These are phyloP conservation scores for Backusella tarrabulga DNA, from an alignment of 192 early-diverging fungal species.

Conservation along the genomic window DNA sequence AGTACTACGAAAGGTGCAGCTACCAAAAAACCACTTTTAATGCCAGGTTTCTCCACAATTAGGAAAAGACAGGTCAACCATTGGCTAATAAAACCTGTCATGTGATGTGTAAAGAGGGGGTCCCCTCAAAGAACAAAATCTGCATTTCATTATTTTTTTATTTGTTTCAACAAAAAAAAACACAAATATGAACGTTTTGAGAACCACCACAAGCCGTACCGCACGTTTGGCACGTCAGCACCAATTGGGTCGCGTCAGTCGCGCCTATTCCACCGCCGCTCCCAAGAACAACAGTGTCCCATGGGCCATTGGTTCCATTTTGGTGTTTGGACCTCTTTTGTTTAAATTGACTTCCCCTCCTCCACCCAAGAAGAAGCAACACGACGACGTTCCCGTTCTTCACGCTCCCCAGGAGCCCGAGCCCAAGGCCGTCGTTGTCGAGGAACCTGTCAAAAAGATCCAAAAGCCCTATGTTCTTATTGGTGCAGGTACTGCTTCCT, in stretches of 20 bases:
- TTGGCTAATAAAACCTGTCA: background rate
- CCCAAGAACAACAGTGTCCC: slow-evolving; percentile 12
- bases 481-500: slow-evolving; percentile 63
- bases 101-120: background rate
- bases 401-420: background rate
- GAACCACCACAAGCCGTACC: background rate
- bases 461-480: slow-evolving; percentile 47
- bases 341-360: slow-evolving; percentile 47
- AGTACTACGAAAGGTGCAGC: too few relatives aligned
- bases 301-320: slow-evolving; percentile 46
- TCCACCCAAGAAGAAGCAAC: slow-evolving; percentile 36
- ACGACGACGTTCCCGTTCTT: slow-evolving; percentile 16
- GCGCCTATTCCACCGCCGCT: slow-evolving; percentile 1
- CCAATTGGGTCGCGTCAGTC: background rate
- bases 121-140: background rate
- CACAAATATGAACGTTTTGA: background rate
- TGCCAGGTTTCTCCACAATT: too few relatives aligned
- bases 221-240: background rate
- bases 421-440: background rate
- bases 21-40: too few relatives aligned
- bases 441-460: slow-evolving; percentile 15
- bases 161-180: background rate
- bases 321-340: slow-evolving; percentile 49
- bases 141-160: background rate
- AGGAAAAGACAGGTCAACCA: too few relatives aligned